Base-by-base conservation (phyloP, 176 grass and related monocot species). In the Eleusine indica region DNA sequence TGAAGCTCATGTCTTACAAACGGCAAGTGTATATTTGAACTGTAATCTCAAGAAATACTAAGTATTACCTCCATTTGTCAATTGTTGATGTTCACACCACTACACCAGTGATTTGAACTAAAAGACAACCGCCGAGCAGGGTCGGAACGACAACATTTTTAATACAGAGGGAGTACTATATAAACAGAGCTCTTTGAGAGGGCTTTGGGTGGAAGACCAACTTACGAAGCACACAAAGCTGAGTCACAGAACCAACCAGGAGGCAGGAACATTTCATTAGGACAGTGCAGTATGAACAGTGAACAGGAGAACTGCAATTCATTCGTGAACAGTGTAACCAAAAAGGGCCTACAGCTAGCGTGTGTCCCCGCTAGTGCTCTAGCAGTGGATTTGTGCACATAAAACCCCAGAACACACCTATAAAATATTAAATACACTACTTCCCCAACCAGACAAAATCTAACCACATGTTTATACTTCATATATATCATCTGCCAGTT, bases 351-450 rank as follows among this genome's bases (percentile, higher is more conserved):
- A 57, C 61, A 70, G 44, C 35, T 76, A 68, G 35, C 71, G 28
- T 56, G 65, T 29, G 37, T 38, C 72, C n/a, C 61, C 18, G 54
- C 25, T 39, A 76, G 29, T 85, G 2, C 83, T 89, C 18, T 82
- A 56, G 35, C 46, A 77, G 21, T n/a, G 37, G 6, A 13, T 37
- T 72, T 70, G 30, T 14, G 64, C 7, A 19, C 44, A 76, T 70
- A 19, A 56, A 66, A 46, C 30, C 35, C 14, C 16, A 81, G 0
- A 77, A 37, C 57, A 15, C 60, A 74, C 14, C 39, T 70, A 74
- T 70, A 74, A 74, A 81, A 69, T 18, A 18, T 3, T n/a, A 15
- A 51, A 21, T 22, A 12, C 21, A 43, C 7, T 38, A 46, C 25
- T 87, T 40, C 42, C 35, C 37, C 47, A 83, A 68, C 46, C 6